A percentile compares a stretch with the other conserved stretches of the same genome.
These are phyloP conservation scores for Coemansia sp. DNA, from an alignment of 192 early-diverging fungal species.

Conservation along the genomic window DNA sequence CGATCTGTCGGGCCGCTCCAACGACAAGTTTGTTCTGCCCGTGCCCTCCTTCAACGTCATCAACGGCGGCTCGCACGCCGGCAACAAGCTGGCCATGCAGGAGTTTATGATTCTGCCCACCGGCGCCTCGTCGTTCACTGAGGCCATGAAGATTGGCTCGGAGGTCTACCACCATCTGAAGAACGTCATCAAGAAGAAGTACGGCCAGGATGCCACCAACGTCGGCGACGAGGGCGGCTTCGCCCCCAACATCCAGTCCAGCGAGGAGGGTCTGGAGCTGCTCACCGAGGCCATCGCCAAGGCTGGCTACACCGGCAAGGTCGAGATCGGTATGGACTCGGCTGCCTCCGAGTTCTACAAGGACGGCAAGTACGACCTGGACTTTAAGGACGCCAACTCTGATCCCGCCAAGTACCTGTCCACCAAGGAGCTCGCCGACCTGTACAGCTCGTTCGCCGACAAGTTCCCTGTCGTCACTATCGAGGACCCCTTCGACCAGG, in stretches of 20 bases:
- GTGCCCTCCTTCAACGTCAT: conserved; percentile 99
- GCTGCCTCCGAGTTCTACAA: conserved; percentile 99
- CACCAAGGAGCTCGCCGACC: conserved; percentile 75
- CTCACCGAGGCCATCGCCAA: conserved; percentile 83
- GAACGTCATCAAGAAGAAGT: conserved; percentile 97
- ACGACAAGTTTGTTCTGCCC: conserved; percentile 86
- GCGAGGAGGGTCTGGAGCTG: conserved; percentile 93
- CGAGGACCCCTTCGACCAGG: conserved; percentile 99
- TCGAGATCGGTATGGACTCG: conserved; percentile 96
- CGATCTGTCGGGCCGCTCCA: conserved; percentile 73
- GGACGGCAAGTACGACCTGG: conserved; percentile 95
- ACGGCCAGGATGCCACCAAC: conserved; percentile 98
- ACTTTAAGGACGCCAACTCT: conserved; percentile 92
- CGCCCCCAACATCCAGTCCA: conserved; percentile 98
- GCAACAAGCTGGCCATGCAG: conserved; percentile 99
- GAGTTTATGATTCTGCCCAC: conserved; percentile 99
- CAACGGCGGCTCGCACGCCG: conserved; percentile 98
- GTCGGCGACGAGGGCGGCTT: conserved; percentile 99
- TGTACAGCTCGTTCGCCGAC: conserved; percentile 76
- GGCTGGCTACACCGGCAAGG: conserved; percentile 95
- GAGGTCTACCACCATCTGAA: conserved; percentile 98
- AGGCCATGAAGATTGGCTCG: conserved; percentile 97
- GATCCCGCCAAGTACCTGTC: conserved; percentile 69
- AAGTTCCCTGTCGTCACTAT: conserved; percentile 94
- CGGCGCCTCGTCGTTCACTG: conserved; percentile 85